Evolutionary conservation across 805 yeast species (phyloP), one percentile per base, ranked within the genome.

Genomic region (Hanseniaspora valbyensis): DNA sequence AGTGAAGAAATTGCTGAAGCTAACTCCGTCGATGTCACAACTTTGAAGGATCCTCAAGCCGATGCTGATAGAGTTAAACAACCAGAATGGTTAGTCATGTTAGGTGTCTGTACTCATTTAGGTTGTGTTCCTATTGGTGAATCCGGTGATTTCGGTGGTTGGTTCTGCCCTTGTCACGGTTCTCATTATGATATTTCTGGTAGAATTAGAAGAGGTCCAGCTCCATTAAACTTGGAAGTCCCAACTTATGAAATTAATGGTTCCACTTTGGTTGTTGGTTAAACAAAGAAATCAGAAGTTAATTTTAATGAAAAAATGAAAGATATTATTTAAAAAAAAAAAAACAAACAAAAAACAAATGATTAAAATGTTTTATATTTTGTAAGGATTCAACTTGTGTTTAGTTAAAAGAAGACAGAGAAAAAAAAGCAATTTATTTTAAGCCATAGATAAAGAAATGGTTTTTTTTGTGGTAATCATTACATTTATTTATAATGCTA

Each of bases 101-200:
- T 92, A 73, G 99, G 99, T 74, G 90, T 92, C 69, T 92, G 99
- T 78, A 92, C 99, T 59, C 99, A 92, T 71, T 81, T 92, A 77
- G 99, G 99, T 70, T 92, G 99, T 83, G 99, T 92, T 56, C 99
- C 99, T 60, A 92, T 92, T 65, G 99, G 99, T 69, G 97, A 92
- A 75, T 82, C 96, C 59, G 99, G 99, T 74, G 99, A 92, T 72
- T 92, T 78, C 63, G 97, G 96, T 69, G 99, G 99, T 69, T 92
- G 99, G 99, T 92, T 92, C 90, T 92, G 98, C 73, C 98, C 99
- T 59, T 92, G 98, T 77, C 99, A 94, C 78, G 99, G 98, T 79
- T 90, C 97, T 67, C 98, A 94, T 72, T 92, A 92, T 73, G 98
- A 92, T 74, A 94, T 94, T 74, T 89, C 96, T 57, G 99, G 99